A percentile compares a stretch with the other conserved stretches of the same genome.
phyloP scores from a whole-genome alignment of 768 basidiomycete genomes.

The Suillus bovinus region DNA sequence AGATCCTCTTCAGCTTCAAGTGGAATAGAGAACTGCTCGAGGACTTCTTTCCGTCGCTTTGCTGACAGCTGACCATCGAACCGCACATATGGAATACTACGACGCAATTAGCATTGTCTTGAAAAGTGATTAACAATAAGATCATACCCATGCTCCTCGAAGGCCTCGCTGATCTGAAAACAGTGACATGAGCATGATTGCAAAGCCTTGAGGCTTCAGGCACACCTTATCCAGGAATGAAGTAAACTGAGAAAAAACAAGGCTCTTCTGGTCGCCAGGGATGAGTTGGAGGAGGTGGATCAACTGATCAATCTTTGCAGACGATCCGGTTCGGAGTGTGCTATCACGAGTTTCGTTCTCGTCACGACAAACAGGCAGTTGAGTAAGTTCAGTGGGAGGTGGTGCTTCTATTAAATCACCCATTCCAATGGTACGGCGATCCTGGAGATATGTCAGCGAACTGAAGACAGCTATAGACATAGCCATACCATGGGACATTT shows the following conservation, averaged over 20 bases:
- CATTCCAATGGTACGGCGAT: constrained; percentile 61
- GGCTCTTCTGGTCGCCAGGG: constrained; percentile 69
- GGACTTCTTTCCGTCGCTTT: constrained; percentile 72
- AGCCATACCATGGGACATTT: constrained; percentile 76
- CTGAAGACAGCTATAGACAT: background rate
- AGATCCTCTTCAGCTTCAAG: constrained; percentile 38
- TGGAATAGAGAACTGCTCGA: constrained; percentile 73
- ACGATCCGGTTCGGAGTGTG: constrained; percentile 54
- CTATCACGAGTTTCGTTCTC: constrained; percentile 41
- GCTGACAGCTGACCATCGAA: constrained; percentile 91
- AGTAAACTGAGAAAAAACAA: constrained; percentile 92
- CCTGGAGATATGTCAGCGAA: constrained; percentile 42
- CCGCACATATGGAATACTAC: constrained; percentile 71
- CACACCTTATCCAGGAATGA: constrained; percentile 77
- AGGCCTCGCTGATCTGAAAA: constrained; percentile 64
- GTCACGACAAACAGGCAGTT: constrained; percentile 43
- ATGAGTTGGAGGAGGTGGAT: constrained; percentile 70
- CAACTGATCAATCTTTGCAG: constrained; percentile 85
- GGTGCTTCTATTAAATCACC: constrained; percentile 62
- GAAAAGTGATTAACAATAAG: background rate
- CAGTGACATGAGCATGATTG: background rate
- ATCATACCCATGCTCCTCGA: constrained; percentile 62
- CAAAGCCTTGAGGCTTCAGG: background rate
- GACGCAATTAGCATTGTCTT: constrained; percentile 8
- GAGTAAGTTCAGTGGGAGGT: constrained; percentile 69